Base-by-base conservation (phyloP, 306 rosid species). In the Acacia melanoxylon region DNA sequence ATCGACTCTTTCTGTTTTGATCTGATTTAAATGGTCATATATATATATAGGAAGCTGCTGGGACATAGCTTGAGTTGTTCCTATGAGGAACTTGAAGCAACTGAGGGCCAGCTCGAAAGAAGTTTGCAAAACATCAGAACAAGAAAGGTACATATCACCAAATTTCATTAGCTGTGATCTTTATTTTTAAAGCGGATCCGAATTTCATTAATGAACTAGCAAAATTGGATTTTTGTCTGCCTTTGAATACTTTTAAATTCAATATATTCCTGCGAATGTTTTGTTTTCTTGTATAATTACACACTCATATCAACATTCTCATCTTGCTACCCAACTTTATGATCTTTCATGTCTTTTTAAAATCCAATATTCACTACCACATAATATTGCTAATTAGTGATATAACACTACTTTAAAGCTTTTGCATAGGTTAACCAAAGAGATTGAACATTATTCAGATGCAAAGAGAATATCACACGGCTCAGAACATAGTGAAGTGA, bases 31-130 rank as follows among this genome's bases (percentile, higher is more conserved):
- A 54, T 54, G 62, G 12, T 54, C 10, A 54, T 20, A 54, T 54
- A 33, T 15, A 33, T 15, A 7, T 54, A 31, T 78, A 92, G 97
- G 91, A 92, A 83, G 81, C 85, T 90, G 56, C 46, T 87, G 86
- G 94, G 90, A 63, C 76, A 62, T 49, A 87, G 68, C n/a, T 61
- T 86, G 79, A 62, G 27, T 80, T 89, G 92, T 74, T 80, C 90
- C 25, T 17, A 42, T 33, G 83, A 89, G 31, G 94, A 92, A 70
- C 80, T 90, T 19, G 67, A 74, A 25, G 81, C 62, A 76, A 72
- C 86, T 2, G 83, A 82, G 52, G 9, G 25, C 80, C 92, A 89
- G 73, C 76, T 92, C 41, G 85, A 67, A 54, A 72, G 14, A 27
- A 90, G 91, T 80, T 82, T 92, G 72, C 19, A 59, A 33, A 67